phyloP scores from a whole-genome alignment of 2,329 filamentous ascomycete genomes.

The Cercospora sp. region DNA sequence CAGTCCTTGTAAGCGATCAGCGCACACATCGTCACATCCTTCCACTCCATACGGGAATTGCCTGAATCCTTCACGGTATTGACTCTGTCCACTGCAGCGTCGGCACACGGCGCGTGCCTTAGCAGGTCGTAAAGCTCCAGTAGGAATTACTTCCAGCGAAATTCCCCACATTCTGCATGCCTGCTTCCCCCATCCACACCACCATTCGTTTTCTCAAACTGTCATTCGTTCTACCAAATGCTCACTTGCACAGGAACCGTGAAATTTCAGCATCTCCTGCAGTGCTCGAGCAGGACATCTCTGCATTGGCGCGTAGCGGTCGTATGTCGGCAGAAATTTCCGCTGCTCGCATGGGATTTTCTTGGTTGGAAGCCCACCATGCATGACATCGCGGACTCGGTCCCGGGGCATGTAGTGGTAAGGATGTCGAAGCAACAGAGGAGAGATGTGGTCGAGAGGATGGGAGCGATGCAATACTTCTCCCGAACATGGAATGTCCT shows the following conservation, averaged over 20 bases:
- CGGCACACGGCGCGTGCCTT: not conserved
- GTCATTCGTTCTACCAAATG: not conserved
- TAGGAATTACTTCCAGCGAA: not conserved
- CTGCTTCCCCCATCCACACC: not conserved
- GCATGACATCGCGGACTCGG: not conserved
- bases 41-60: not conserved
- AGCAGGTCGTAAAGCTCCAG: not conserved
- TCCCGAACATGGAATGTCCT: not conserved
- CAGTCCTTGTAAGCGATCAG: not conserved
- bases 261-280: not conserved
- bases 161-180: not conserved
- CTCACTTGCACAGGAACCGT: not conserved
- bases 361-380: not conserved
- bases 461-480: not conserved
- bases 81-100: not conserved
- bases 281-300: not conserved
- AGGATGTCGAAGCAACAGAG: not conserved
- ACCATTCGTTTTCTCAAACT: not conserved
- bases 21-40: not conserved
- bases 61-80: not conserved
- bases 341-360: not conserved
- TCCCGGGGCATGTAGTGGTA: not conserved
- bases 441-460: not conserved
- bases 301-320: not conserved
- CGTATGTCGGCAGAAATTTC: not conserved